phyloP scores from a whole-genome alignment of 306 rosid genomes.

The Crotalaria pallida region DNA sequence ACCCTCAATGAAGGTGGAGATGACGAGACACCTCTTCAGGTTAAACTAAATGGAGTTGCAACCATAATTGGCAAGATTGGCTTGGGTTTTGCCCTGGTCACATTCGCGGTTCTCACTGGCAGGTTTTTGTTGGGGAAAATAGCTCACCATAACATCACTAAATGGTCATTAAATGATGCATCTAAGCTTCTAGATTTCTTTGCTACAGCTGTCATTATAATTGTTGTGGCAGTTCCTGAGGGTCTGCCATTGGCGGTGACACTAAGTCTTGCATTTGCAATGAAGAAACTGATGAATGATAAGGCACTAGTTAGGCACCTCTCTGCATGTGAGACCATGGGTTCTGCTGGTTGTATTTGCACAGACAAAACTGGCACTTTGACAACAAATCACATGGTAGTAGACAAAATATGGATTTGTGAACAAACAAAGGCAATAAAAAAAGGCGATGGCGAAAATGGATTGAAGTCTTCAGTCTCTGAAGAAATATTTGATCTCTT shows the following conservation, averaged over 20 bases:
- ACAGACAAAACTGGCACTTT: slow-evolving; percentile 90
- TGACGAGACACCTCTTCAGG: slow-evolving; percentile 92
- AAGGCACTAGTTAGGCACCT: slow-evolving; percentile 89
- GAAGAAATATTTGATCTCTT: slow-evolving; percentile 39
- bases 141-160: slow-evolving; percentile 21
- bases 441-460: neutral
- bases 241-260: slow-evolving; percentile 92
- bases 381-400: slow-evolving; percentile 92
- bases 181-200: slow-evolving; percentile 56
- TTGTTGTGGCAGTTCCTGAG: slow-evolving; percentile 93
- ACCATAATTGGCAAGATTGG: slow-evolving; percentile 90
- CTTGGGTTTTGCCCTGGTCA: slow-evolving; percentile 61
- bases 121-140: slow-evolving; percentile 54
- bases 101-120: slow-evolving; percentile 65
- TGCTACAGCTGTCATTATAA: slow-evolving; percentile 77
- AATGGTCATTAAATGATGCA: slow-evolving; percentile 64
- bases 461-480: slow-evolving; percentile 33
- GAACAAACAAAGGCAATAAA: slow-evolving; percentile 36
- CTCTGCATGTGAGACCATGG: slow-evolving; percentile 94
- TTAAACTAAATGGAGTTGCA: slow-evolving; percentile 88
- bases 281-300: slow-evolving; percentile 83
- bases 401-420: slow-evolving; percentile 64
- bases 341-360: slow-evolving; percentile 80
- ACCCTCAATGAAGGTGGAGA: slow-evolving; percentile 82
- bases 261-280: slow-evolving; percentile 87